Conservation (phyloP, 2,329 filamentous ascomycete species). For the Lasiodiplodia sp. region DNA sequence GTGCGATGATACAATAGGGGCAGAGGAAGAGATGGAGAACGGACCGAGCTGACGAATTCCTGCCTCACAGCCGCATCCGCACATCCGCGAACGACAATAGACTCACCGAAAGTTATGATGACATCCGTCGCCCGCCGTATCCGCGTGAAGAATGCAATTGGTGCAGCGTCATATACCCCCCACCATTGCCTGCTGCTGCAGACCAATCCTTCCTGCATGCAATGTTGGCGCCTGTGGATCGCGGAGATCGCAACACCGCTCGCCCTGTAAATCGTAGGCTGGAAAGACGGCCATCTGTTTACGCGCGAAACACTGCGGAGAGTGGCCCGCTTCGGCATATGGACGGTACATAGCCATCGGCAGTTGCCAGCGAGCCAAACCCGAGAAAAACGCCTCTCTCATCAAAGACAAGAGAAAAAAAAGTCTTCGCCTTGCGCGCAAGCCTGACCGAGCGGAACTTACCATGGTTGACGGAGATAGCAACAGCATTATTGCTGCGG, state of each 20-base stretch:
- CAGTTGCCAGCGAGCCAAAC: background rate
- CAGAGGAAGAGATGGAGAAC: background rate
- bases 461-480: background rate
- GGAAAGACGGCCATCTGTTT: too few relatives aligned
- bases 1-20: slow-evolving; percentile 14
- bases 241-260: background rate
- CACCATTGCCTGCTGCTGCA: background rate
- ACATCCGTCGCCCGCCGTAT: background rate
- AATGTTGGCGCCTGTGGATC: background rate
- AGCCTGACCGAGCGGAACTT: background rate
- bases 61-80: slow-evolving; percentile 6
- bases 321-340: background rate
- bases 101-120: background rate
- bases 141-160: background rate
- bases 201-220: background rate
- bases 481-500: too few relatives aligned
- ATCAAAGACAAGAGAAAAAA: too few relatives aligned
- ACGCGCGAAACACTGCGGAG: background rate
- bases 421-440: background rate
- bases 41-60: slow-evolving; percentile 7
- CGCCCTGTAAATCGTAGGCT: background rate
- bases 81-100: slow-evolving; percentile 10
- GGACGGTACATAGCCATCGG: background rate
- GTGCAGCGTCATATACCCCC: background rate
- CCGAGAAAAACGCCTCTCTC: background rate